These are phyloP conservation scores for Tolypocladium pustulatum DNA, from an alignment of 2,329 filamentous ascomycete species.

Conservation along the genomic window DNA sequence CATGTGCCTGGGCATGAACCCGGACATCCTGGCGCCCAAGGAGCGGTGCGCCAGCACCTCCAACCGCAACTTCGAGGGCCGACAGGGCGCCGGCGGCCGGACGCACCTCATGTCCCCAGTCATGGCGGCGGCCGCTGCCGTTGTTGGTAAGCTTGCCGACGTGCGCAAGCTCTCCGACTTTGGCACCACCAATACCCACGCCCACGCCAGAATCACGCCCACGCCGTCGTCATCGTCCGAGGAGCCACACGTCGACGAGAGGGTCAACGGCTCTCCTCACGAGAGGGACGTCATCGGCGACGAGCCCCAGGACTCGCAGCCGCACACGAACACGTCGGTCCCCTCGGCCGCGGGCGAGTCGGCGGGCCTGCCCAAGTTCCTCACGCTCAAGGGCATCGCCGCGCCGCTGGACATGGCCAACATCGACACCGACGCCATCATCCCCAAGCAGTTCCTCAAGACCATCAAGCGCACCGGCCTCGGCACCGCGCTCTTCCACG, in stretches of 20 bases:
- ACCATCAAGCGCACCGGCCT: constrained; percentile 97
- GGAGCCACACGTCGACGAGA: constrained; percentile 42
- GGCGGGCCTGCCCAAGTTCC: constrained; percentile 74
- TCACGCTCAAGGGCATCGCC: constrained; percentile 72
- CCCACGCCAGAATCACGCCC: constrained; percentile 40
- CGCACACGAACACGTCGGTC: constrained; percentile 52
- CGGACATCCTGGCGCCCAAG: constrained; percentile 83
- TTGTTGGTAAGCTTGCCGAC: constrained; percentile 84
- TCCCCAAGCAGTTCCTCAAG: constrained; percentile 98
- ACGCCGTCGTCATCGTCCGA: constrained; percentile 8
- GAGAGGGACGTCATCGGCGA: constrained; percentile 45
- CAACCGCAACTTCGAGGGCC: constrained; percentile 95
- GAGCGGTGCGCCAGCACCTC: constrained; percentile 93
- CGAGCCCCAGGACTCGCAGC: constrained; percentile 51
- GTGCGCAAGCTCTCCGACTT: constrained; percentile 67
- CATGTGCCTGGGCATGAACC: constrained; percentile 99
- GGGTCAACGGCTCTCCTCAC: constrained; percentile 37
- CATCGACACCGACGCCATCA: constrained; percentile 98
- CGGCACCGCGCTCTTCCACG: constrained; percentile 77
- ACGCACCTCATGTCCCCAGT: constrained; percentile 96
- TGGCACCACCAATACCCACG: constrained; percentile 46
- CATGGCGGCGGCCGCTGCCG: constrained; percentile 87
- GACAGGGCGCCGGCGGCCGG: constrained; percentile 82
- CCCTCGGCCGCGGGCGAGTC: constrained; percentile 22
- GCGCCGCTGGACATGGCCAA: constrained; percentile 83